A percentile compares a stretch with the other conserved stretches of the same genome.
These are phyloP conservation scores for Lathyrus sativus DNA, from an alignment of 306 rosid species.

Conservation along the genomic window DNA sequence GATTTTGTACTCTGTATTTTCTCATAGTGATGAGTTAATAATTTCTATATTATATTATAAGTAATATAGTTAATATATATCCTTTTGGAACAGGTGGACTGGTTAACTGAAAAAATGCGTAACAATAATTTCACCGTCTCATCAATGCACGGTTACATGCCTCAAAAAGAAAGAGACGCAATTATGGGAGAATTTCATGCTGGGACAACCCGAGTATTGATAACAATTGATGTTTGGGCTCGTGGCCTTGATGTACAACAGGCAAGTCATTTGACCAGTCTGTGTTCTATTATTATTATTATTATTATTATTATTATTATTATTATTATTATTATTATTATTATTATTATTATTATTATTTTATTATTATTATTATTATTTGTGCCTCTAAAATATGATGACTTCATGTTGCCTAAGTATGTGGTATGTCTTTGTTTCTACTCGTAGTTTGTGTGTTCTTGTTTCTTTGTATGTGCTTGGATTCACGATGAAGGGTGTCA, in stretches of 20 bases:
- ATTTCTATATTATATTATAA: neutral
- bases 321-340: no score
- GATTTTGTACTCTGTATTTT: constrained; percentile 13
- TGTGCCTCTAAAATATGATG: constrained; percentile 9
- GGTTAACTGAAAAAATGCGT: no score
- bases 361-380: no score
- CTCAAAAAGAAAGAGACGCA: no score
- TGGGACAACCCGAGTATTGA: constrained; percentile 91
- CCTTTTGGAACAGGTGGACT: no score
- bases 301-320: no score
- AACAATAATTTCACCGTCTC: no score
- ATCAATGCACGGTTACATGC: no score
- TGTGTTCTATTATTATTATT: neutral
- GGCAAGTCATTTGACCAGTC: constrained; percentile 54
- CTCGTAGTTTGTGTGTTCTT: constrained; percentile 10
- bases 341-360: no score
- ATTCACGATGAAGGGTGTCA: neutral
- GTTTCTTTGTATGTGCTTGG: neutral
- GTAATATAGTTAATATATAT: neutral
- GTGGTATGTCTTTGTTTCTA: neutral
- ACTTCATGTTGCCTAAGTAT: no score
- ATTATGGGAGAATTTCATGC: constrained; percentile 90
- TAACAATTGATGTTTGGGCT: constrained; percentile 95
- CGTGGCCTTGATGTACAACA: constrained; percentile 99
- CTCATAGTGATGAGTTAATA: neutral